phyloP scores from a whole-genome alignment of 768 basidiomycete genomes.

The Kondoa malvinella region DNA sequence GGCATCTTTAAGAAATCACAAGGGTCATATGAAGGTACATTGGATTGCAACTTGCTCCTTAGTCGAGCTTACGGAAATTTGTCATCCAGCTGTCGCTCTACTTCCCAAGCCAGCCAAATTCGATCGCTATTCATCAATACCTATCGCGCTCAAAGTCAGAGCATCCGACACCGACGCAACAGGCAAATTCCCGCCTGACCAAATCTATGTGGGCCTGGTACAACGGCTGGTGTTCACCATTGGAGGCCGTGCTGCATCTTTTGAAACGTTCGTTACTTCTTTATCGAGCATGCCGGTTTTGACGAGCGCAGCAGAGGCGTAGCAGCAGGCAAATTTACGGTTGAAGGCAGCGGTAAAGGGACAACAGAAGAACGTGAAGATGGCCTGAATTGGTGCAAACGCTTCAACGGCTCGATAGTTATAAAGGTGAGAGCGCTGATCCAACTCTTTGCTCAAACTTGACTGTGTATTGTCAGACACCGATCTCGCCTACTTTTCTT shows the following conservation, averaged over 20 bases:
- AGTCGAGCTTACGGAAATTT: too few relatives aligned
- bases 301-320: neutral
- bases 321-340: neutral
- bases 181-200: neutral
- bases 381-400: neutral
- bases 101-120: neutral
- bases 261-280: neutral
- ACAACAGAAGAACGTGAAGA: neutral
- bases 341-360: neutral
- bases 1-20: slow-evolving; percentile 11
- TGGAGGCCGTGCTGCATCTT: neutral
- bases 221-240: neutral
- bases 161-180: neutral
- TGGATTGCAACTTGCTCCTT: too few relatives aligned
- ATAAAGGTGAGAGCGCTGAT: too few relatives aligned
- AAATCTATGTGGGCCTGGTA: neutral
- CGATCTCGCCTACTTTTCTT: neutral
- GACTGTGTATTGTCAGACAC: neutral
- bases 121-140: neutral
- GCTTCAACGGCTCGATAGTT: neutral
- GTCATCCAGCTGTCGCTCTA: too few relatives aligned
- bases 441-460: neutral
- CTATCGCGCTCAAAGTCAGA: neutral
- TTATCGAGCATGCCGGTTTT: neutral
- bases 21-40: neutral